Conservation (phyloP, 2,329 filamentous ascomycete species). For the Pyrenophora tritici-repentis region DNA sequence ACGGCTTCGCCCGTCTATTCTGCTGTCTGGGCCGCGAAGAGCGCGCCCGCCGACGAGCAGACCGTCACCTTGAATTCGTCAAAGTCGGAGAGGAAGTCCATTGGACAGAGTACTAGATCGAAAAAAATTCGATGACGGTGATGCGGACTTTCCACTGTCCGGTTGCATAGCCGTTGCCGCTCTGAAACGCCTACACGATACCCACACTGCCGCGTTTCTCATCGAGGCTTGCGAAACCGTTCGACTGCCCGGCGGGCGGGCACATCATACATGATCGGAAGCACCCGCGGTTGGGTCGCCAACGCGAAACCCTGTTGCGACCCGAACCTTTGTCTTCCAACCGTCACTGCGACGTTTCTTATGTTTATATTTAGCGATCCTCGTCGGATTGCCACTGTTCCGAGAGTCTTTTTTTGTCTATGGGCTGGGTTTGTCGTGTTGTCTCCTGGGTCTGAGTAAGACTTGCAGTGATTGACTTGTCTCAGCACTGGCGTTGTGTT, state of each 20-base stretch:
- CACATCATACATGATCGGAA: neutral
- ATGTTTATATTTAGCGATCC: slow-evolving; percentile 6
- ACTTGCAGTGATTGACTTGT: neutral
- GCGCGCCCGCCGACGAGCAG: slow-evolving; percentile 28
- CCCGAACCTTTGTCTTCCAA: neutral
- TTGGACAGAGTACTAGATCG: slow-evolving; percentile 37
- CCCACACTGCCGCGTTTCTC: neutral
- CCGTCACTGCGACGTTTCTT: slow-evolving; percentile 15
- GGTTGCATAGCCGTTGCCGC: neutral
- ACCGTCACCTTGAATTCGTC: slow-evolving; percentile 32
- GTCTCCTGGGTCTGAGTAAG: neutral
- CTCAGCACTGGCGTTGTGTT: slow-evolving; percentile 14
- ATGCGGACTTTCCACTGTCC: neutral
- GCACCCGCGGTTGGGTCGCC: neutral
- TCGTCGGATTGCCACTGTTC: neutral
- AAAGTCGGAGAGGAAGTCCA: slow-evolving; percentile 39
- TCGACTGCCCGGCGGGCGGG: neutral
- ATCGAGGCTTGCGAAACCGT: slow-evolving; percentile 7
- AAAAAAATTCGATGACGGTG: neutral
- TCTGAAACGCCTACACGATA: slow-evolving; percentile 4
- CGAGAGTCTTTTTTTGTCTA: neutral
- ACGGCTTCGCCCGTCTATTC: slow-evolving; percentile 37
- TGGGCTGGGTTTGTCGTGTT: neutral
- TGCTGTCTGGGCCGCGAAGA: slow-evolving; percentile 44
- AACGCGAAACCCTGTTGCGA: neutral